phyloP scores from a whole-genome alignment of 495 filamentous ascomycete species.

The Xylaria flabelliformis region DNA sequence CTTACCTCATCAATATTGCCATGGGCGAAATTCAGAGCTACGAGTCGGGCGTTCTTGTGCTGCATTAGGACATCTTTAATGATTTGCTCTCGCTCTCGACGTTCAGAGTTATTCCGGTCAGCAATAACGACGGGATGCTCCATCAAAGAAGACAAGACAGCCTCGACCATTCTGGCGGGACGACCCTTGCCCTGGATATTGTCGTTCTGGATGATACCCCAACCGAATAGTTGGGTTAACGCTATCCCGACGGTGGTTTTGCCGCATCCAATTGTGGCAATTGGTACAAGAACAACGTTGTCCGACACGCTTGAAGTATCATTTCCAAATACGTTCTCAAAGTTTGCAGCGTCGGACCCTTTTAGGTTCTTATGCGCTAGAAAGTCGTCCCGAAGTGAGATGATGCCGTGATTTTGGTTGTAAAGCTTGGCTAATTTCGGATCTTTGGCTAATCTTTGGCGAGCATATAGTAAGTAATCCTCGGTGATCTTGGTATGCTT shows the following conservation, averaged over 20 bases:
- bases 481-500: slow-evolving; percentile 92
- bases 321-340: slow-evolving; percentile 42
- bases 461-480: slow-evolving; percentile 84
- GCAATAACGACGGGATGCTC: slow-evolving; percentile 78
- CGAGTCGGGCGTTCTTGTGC: slow-evolving; percentile 68
- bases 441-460: slow-evolving; percentile 70
- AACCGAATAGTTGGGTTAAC: slow-evolving; percentile 81
- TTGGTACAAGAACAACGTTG: slow-evolving; percentile 80
- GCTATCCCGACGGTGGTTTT: slow-evolving; percentile 94
- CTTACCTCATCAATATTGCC: slow-evolving; percentile 72
- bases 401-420: slow-evolving; percentile 93
- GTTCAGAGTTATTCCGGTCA: slow-evolving; percentile 92
- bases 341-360: slow-evolving; percentile 70
- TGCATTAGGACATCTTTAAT: slow-evolving; percentile 74
- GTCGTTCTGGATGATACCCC: slow-evolving; percentile 97
- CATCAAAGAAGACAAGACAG: slow-evolving; percentile 65
- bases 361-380: slow-evolving; percentile 79
- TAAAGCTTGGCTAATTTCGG: slow-evolving; percentile 69
- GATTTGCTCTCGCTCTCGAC: slow-evolving; percentile 83
- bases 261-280: slow-evolving; percentile 93
- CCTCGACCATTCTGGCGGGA: slow-evolving; percentile 72
- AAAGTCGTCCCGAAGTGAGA: slow-evolving; percentile 85
- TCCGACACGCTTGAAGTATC: slow-evolving; percentile 52
- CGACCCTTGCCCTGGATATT: slow-evolving; percentile 84
- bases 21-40: slow-evolving; percentile 94